A percentile compares a stretch with the other conserved stretches of the same genome.
These are phyloP conservation scores for Entomortierella lignicola DNA, from an alignment of 192 early-diverging fungal genomes.

Conservation along the genomic window DNA sequence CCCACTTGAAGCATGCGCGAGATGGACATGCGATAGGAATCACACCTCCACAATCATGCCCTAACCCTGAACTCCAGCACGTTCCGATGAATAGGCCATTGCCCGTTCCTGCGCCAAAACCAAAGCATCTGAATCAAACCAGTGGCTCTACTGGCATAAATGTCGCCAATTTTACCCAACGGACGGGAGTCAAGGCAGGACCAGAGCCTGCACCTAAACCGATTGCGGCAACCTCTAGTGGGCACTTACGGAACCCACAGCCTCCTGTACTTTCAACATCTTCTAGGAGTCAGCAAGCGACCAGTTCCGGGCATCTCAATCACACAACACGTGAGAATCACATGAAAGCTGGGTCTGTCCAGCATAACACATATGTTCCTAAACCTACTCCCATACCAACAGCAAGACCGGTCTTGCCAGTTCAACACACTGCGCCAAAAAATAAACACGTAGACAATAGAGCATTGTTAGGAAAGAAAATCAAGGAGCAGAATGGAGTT, in stretches of 20 bases:
- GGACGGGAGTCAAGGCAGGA: background rate
- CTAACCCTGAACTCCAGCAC: constrained; percentile 22
- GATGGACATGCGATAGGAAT: constrained; percentile 13
- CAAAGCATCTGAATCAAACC: constrained; percentile 19
- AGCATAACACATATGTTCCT: constrained; percentile 25
- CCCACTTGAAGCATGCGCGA: constrained; percentile 13
- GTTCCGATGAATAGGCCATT: constrained; percentile 40
- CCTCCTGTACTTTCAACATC: constrained; percentile 3
- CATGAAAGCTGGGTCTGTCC: background rate
- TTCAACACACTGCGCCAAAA: background rate
- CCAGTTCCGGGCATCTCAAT: constrained; percentile 17
- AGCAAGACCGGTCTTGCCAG: constrained; percentile 7
- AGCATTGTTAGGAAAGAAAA: background rate
- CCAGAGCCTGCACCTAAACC: constrained; percentile 2
- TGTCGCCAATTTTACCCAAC: background rate
- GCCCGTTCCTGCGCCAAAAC: constrained; percentile 41
- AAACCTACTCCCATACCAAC: constrained; percentile 16
- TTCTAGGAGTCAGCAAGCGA: background rate
- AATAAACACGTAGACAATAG: background rate
- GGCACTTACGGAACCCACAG: constrained; percentile 12
- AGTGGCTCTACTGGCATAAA: background rate
- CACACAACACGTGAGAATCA: background rate
- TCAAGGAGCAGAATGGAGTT: background rate
- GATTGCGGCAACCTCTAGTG: constrained; percentile 11
- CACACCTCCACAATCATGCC: constrained; percentile 4